Evolutionary conservation across 2,329 filamentous ascomycete genomes (phyloP).

Genomic region (Sarocladium brachiariae): DNA sequence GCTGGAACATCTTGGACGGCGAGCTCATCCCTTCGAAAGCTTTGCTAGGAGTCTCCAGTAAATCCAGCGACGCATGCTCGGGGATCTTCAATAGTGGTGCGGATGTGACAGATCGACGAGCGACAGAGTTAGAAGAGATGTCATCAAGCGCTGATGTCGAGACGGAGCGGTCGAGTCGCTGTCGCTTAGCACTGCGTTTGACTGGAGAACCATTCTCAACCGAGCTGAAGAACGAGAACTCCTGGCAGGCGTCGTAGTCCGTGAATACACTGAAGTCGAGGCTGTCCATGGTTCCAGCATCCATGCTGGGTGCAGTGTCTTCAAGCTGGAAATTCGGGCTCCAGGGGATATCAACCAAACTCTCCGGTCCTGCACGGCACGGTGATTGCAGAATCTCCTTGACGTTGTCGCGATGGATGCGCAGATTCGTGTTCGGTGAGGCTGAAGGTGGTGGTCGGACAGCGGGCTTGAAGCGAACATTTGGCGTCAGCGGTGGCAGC

Average conservation of each 20-base stretch:
- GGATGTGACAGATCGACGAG: conserved; percentile 44
- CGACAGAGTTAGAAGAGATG: conserved; percentile 45
- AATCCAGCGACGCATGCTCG: conserved; percentile 28
- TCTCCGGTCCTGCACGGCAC: conserved; percentile 37
- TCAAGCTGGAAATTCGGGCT: conserved; percentile 63
- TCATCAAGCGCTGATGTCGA: conserved; percentile 57
- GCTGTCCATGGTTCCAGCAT: conserved; percentile 42
- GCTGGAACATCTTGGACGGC: conserved; percentile 43
- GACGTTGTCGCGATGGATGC: conserved; percentile 79
- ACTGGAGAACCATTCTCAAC: conserved; percentile 56
- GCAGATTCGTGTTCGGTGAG: conserved; percentile 88
- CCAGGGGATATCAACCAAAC: conserved; percentile 49
- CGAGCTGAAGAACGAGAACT: conserved; percentile 35
- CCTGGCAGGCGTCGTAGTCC: conserved; percentile 23
- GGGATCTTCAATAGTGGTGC: conserved; percentile 45
- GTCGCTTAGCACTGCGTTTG: conserved; percentile 55
- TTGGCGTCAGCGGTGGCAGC: conserved; percentile 73
- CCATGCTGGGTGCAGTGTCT: conserved; percentile 42
- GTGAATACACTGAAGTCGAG: conserved; percentile 59
- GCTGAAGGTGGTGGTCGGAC: conserved; percentile 58
- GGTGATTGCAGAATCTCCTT: conserved; percentile 76
- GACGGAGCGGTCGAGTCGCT: conserved; percentile 55
- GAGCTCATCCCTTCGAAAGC: conserved; percentile 45
- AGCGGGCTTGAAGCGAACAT: conserved; percentile 69
- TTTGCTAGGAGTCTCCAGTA: conserved; percentile 52